phyloP scores from a whole-genome alignment of 345 rosid species.

The Pistacia vera region DNA sequence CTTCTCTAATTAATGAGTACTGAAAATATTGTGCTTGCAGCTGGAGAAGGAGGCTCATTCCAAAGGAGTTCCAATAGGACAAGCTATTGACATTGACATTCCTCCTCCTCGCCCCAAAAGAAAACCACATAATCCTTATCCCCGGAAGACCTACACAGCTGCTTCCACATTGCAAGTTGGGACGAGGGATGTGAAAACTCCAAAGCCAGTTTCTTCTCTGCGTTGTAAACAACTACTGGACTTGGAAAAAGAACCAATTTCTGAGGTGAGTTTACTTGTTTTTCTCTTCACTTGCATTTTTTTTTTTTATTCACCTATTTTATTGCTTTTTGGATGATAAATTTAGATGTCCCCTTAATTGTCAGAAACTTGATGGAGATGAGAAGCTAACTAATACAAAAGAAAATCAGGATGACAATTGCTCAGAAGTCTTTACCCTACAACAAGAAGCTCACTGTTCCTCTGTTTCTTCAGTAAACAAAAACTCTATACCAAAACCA shows the following conservation, averaged over 20 bases:
- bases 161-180: conserved; percentile 35
- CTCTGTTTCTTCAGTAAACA: conserved; percentile 57
- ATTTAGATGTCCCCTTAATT: conserved; percentile 23
- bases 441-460: conserved; percentile 54
- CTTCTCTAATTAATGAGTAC: neutral
- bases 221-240: conserved; percentile 48
- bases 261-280: conserved; percentile 51
- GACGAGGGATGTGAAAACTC: conserved; percentile 55
- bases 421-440: conserved; percentile 62
- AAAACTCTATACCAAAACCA: conserved; percentile 41
- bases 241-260: conserved; percentile 60
- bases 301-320: conserved; percentile 10
- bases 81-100: conserved; percentile 78
- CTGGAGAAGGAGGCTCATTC: conserved; percentile 94
- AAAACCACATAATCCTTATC: conserved; percentile 95
- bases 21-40: conserved; percentile 43
- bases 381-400: conserved; percentile 44
- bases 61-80: conserved; percentile 75
- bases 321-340: conserved; percentile 19
- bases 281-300: conserved; percentile 4
- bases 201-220: conserved; percentile 47
- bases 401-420: conserved; percentile 62
- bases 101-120: conserved; percentile 98
- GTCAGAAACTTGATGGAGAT: conserved; percentile 53
- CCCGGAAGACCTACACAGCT: conserved; percentile 63